Base-by-base conservation (phyloP, 345 rosid genomes). In the Hirschfeldia incana region DNA sequence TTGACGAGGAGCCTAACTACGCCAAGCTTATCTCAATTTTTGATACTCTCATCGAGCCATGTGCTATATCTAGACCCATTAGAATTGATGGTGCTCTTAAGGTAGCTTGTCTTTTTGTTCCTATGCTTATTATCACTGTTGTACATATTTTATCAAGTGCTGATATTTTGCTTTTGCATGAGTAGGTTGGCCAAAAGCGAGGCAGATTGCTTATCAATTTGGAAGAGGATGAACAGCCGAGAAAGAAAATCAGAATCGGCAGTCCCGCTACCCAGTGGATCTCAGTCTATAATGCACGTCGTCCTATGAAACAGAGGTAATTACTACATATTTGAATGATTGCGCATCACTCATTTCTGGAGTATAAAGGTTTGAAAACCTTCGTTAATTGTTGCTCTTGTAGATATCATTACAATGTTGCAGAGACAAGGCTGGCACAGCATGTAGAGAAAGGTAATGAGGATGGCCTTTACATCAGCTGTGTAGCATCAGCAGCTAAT, bases 21-120 rank as follows among this genome's bases (percentile, higher is more conserved):
- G 94, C 97, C 49, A 95, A 91, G 83, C 86, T 91, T 73, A 87
- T 93, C 75, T 89, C 97, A 4, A 81, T 91, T 46, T 93, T 91
- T 78, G 98, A 91, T 67, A 83, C 86, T 78, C 80, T 91, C 33
- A 89, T 91, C 69, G 95, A 88, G 72, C 94, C 87, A 34, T 90
- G 89, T 81, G 83, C 85, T 34, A 83, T 84, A 70, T 69, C 82
- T 53, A 89, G 97, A 80, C 98, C 99, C 63, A 86, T 95, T 75
- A 87, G 93, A 88, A 95, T 90, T n/a, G 97, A 95, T 65, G 99
- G 97, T 81, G 99, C 99, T 76, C 85, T 88, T 59, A 92, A 94
- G 98, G 98, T 94, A 28, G 75, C 7, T 61, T 73, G 75, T 75
- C 39, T 72, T 29, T 69, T 72, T 28, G 17, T 37, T 81, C 36